Evolutionary conservation across 2,329 filamentous ascomycete species (phyloP).

Genomic region (Rutstroemia sp.): DNA sequence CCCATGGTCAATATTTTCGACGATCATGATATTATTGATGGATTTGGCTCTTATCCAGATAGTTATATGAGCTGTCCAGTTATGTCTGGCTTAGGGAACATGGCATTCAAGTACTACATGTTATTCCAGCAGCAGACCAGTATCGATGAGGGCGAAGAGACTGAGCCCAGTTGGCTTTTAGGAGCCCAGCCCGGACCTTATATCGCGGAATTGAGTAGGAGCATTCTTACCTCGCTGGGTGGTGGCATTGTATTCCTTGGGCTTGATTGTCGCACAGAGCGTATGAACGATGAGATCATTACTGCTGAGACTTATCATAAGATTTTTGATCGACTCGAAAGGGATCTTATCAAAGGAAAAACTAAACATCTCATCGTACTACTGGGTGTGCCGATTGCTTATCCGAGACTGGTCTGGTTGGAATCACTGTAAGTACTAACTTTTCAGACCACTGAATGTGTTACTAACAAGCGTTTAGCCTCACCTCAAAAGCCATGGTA

Average conservation of each 20-base stretch:
- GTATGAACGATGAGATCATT: conserved; percentile 75
- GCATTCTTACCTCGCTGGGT: conserved; percentile 78
- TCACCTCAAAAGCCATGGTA: conserved; percentile 80
- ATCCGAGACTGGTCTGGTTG: conserved; percentile 67
- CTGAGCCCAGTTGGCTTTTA: conserved; percentile 88
- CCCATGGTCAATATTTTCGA: conserved; percentile 99
- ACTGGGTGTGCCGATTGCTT: conserved; percentile 76
- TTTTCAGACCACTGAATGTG: background rate
- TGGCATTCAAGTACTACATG: conserved; percentile 98
- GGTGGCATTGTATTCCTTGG: conserved; percentile 74
- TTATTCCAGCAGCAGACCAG: conserved; percentile 96
- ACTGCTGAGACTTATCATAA: conserved; percentile 75
- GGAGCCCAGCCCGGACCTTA: conserved; percentile 78
- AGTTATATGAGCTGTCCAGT: conserved; percentile 87
- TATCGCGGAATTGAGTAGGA: conserved; percentile 79
- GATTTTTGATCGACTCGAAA: conserved; percentile 78
- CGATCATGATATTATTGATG: conserved; percentile 87
- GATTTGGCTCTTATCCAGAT: conserved; percentile 88
- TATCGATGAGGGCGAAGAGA: conserved; percentile 66
- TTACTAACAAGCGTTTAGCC: conserved; percentile 38
- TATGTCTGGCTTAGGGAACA: conserved; percentile 79
- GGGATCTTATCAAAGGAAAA: conserved; percentile 73
- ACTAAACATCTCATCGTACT: conserved; percentile 87
- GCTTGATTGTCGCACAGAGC: conserved; percentile 85
- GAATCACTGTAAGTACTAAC: conserved; percentile 54